phyloP scores from a whole-genome alignment of 306 rosid genomes.

The Mimosa bimucronata region DNA sequence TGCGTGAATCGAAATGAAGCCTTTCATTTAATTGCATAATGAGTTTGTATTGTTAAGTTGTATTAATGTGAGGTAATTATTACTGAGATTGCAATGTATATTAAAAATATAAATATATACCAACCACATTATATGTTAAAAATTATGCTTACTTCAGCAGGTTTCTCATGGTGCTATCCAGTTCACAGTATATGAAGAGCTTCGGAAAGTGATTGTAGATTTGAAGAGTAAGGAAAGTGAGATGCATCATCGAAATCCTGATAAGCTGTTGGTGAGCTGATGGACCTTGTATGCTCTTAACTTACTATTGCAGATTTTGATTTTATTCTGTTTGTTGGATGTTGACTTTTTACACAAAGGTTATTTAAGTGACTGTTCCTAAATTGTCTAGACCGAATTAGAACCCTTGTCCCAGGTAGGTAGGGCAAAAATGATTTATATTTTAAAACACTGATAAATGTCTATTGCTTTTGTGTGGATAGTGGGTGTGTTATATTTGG shows the following conservation, averaged over 20 bases:
- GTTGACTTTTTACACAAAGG: conserved; percentile 32
- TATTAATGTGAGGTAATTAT: conserved; percentile 10
- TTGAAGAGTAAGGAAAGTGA: conserved; percentile 53
- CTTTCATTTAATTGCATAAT: conserved; percentile 12
- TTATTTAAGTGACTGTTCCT: conserved; percentile 24
- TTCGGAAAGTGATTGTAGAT: conserved; percentile 64
- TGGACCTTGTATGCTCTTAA: conserved; percentile 30
- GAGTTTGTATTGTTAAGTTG: conserved; percentile 4
- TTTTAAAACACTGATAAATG: conserved; percentile 18
- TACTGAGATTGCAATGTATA: conserved; percentile 25
- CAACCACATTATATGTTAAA: conserved; percentile 15
- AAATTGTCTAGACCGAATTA: background rate
- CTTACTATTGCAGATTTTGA: background rate
- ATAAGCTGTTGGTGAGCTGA: conserved; percentile 59
- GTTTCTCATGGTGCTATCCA: conserved; percentile 98
- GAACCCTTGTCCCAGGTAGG: conserved; percentile 10
- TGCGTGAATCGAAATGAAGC: conserved; percentile 10
- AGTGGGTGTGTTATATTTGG: conserved; percentile 26
- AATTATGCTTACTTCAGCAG: conserved; percentile 46
- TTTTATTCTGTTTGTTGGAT: background rate
- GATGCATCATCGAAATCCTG: conserved; percentile 45
- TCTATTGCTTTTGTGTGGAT: conserved; percentile 24
- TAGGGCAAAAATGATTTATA: conserved; percentile 2
- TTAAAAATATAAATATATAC: background rate
- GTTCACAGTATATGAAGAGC: conserved; percentile 89